Evolutionary conservation across 768 basidiomycete species (phyloP).

Genomic region (Kwoniella dendrophila): DNA sequence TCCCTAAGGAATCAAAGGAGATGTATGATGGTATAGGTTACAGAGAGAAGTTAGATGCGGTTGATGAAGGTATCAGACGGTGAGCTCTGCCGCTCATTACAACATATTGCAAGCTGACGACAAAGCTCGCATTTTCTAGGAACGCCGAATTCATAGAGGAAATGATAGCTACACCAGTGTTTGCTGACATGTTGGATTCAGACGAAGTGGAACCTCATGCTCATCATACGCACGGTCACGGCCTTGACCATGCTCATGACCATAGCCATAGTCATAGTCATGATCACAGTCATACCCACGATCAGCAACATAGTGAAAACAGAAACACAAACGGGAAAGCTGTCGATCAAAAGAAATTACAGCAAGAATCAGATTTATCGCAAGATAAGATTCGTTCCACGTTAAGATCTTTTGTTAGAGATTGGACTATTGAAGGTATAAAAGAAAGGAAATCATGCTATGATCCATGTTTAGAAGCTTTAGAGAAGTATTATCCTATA

Average conservation of each 20-base stretch:
- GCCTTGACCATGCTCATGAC: conserved; percentile 36
- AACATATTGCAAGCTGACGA: not conserved
- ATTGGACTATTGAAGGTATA: conserved; percentile 86
- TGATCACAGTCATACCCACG: conserved; percentile 25
- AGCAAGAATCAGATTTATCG: conserved; percentile 30
- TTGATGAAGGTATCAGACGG: conserved; percentile 72
- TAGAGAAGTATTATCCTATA: conserved; percentile 63
- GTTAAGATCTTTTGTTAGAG: conserved; percentile 86
- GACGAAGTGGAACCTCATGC: not conserved
- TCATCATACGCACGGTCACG: conserved; percentile 11
- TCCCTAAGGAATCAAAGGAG: conserved; percentile 70
- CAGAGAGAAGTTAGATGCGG: conserved; percentile 72
- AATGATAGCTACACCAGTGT: conserved; percentile 79
- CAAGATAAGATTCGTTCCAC: conserved; percentile 90
- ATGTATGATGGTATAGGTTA: conserved; percentile 72
- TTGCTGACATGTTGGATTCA: conserved; percentile 56
- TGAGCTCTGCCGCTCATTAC: conserved; percentile 14
- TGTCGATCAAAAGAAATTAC: conserved; percentile 2
- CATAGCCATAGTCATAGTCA: conserved; percentile 34
- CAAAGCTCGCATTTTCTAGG: conserved; percentile 39
- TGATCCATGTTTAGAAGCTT: conserved; percentile 74
- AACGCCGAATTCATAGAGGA: conserved; percentile 77
- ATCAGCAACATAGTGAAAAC: conserved; percentile 24
- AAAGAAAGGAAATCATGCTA: conserved; percentile 78
- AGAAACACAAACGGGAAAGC: conserved; percentile 38